Base-by-base conservation (phyloP, 768 basidiomycete species). In the Psilocybe tampanensis region DNA sequence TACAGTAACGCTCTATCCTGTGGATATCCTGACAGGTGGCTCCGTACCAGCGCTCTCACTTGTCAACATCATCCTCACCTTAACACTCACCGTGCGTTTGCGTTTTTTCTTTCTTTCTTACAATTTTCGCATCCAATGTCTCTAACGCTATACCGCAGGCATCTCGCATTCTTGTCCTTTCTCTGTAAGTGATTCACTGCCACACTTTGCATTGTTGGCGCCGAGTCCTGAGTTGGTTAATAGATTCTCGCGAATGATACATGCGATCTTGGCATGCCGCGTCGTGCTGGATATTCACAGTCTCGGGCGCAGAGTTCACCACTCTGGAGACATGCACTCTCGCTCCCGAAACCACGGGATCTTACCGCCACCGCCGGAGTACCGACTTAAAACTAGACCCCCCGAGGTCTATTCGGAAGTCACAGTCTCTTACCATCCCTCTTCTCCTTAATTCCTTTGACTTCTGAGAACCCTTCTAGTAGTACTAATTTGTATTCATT, bases 221-320 rank as follows among this genome's bases (percentile, higher is more conserved):
- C n/a, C n/a, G n/a, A n/a, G n/a, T n/a, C n/a, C n/a, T n/a, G n/a
- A n/a, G n/a, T n/a, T n/a, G 21, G 6, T 17, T 50, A 36, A 15
- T 33, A 54, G 53, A 19, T 32, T 48, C 12, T 56, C 47, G 13
- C 23, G 47, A 7, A 26, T 56, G 1, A 15, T 56, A 17, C 54
- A 56, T 43, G 47, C 47, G 12, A 56, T 56, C 15, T 34, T 56
- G 19, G 34, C 47, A 12, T 56, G 54, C 36, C 45, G 54, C 32
- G 54, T 56, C 6, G 54, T 48, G 13, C 24, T 56, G 23, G 47
- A 56, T n/a, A 56, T 56, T 32, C 47, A 56, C 32, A 41, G 49
- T 12, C 44, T 54, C 8, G 43, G 22, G 3, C 21, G 34, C 44
- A 45, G 17, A 26, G 44, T 45, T 23, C 44, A 24, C 2, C 13